Evolutionary conservation across 1,139 yeast genomes (phyloP), one percentile per base, ranked within the genome.

Genomic region (Yamadazyma taylorii): DNA sequence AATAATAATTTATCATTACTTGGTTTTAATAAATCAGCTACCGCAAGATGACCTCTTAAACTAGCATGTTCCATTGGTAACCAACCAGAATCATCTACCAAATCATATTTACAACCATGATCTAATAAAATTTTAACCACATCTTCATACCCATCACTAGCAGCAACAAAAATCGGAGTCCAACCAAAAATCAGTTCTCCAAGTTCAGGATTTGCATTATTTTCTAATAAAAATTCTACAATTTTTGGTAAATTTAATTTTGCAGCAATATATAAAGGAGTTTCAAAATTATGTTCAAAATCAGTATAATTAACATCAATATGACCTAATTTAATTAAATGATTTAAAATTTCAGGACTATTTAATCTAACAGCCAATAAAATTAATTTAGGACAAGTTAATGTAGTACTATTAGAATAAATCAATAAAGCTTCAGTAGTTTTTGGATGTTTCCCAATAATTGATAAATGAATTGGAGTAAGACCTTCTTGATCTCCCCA

Each of bases 1-100:
- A 66, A 50, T 32, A 71, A 59, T 24, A 71, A 38, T 25, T 52
- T 51, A 19, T 57, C 56, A 42, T 69, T 59, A 1, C 40, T 39
- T 1, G 87, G 86, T 37, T 64, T 65, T 39, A 88, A 64, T 50
- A 79, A 51, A 36, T 78, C 79, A 2, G 95, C 82, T 17, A 87
- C 78, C 2, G 68, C 73, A 43, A 90, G 65, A 58, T 89, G 96
- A 8, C 98, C 98, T 51, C 97, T 74, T 35, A 92, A 69, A 39
- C 88, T 83, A 0, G 97, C 97, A 60, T 92, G 97, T 53, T 92
- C 98, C 81, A 88, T 81, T 7, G 97, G 96, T 17, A 90, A 80
- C 97, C 97, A 92, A 0, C 97, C 97, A 30, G 95, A 85, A 37
- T 79, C 84, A 61, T 92, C 98, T 15, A 76, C 74, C 33, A 72